These are phyloP conservation scores for Mycocentrospora acerina DNA, from an alignment of 2,329 filamentous ascomycete species.

Conservation along the genomic window DNA sequence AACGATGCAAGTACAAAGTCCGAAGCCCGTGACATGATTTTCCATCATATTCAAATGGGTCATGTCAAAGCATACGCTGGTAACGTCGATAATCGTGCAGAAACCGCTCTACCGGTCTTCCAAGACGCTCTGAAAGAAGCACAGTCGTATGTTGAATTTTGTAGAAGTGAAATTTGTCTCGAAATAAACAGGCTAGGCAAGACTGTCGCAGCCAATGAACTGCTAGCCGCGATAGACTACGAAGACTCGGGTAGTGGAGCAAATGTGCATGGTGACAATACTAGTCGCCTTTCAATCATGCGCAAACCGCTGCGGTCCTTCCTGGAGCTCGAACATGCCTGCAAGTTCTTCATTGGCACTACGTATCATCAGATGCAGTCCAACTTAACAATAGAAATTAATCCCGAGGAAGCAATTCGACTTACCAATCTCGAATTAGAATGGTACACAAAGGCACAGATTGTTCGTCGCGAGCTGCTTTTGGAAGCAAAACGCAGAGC, in stretches of 20 bases:
- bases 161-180: constrained; percentile 60
- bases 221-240: constrained; percentile 29
- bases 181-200: constrained; percentile 48
- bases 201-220: constrained; percentile 10
- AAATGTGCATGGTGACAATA: constrained; percentile 41
- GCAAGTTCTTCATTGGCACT: constrained; percentile 82
- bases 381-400: constrained; percentile 17
- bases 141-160: constrained; percentile 60
- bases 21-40: constrained; percentile 68
- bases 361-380: constrained; percentile 78
- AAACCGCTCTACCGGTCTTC: constrained; percentile 72
- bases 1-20: constrained; percentile 67
- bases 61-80: constrained; percentile 79
- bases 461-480: constrained; percentile 77
- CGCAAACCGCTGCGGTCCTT: constrained; percentile 69
- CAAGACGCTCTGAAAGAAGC: constrained; percentile 48
- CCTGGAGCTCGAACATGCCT: constrained; percentile 78
- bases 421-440: constrained; percentile 71
- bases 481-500: constrained; percentile 59
- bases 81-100: constrained; percentile 52
- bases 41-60: constrained; percentile 66
- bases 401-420: constrained; percentile 59
- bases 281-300: constrained; percentile 56
- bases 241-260: constrained; percentile 40
- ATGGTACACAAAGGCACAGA: constrained; percentile 77